phyloP scores from a whole-genome alignment of 176 grass and related monocot genomes.

The Bromus sterilis region DNA sequence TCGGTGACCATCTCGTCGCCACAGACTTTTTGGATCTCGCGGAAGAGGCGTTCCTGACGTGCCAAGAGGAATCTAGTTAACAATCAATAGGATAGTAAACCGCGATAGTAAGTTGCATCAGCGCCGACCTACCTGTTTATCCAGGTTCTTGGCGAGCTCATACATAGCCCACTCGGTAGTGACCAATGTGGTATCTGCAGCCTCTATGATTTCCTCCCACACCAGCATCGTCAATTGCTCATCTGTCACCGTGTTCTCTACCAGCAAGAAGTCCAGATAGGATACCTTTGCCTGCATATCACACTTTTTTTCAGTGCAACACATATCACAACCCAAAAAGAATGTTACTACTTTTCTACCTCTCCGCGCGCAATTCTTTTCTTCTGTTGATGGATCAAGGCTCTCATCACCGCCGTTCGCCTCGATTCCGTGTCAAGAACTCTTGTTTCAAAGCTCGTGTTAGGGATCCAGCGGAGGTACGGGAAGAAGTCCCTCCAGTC shows the following conservation, averaged over 20 bases:
- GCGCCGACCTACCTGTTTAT: conserved; percentile 32
- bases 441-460: conserved; percentile 57
- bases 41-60: conserved; percentile 50
- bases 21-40: conserved; percentile 56
- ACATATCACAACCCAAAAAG: neutral
- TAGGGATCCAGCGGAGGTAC: conserved; percentile 78
- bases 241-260: conserved; percentile 48
- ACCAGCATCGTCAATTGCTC: conserved; percentile 56
- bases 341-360: too few relatives aligned
- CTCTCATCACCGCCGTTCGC: conserved; percentile 33
- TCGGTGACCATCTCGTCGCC: conserved; percentile 41
- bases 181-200: conserved; percentile 77
- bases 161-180: conserved; percentile 83
- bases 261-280: conserved; percentile 65
- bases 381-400: conserved; percentile 59
- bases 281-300: conserved; percentile 41
- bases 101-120: neutral
- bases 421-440: conserved; percentile 29
- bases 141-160: conserved; percentile 62
- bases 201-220: conserved; percentile 67
- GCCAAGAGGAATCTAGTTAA: neutral
- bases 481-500: conserved; percentile 99
- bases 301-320: neutral
- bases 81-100: neutral
- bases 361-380: conserved; percentile 43